phyloP scores from a whole-genome alignment of 208 protist genomes.

The Trichomonas vaginalis region DNA sequence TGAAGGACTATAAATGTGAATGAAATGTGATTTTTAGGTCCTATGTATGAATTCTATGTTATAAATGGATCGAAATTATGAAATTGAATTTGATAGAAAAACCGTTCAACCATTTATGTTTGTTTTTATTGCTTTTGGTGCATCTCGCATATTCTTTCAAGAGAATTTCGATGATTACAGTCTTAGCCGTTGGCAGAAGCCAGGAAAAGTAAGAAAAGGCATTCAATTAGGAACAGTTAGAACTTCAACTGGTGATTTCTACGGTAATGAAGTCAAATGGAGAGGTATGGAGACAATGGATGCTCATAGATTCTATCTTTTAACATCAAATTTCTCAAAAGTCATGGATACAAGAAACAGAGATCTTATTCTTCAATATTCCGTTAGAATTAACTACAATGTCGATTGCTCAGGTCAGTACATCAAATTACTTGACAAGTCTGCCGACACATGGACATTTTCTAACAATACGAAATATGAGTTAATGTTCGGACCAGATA shows the following conservation, averaged over 20 bases:
- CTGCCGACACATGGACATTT: neutral
- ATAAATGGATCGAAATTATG: neutral
- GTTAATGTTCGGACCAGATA: conserved; percentile 46
- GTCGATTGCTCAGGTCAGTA: neutral
- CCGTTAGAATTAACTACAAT: neutral
- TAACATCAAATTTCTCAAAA: neutral
- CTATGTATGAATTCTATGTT: neutral
- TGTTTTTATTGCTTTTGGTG: neutral
- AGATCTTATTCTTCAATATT: conserved; percentile 16
- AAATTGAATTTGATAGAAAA: neutral
- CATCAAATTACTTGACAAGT: neutral
- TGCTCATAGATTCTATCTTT: neutral
- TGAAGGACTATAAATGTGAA: no score
- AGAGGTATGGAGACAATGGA: conserved; percentile 9
- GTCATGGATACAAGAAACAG: neutral
- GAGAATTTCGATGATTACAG: neutral
- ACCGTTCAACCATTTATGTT: neutral
- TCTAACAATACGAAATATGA: conserved; percentile 32
- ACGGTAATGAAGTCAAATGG: neutral
- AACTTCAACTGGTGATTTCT: neutral
- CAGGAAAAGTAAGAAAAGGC: neutral
- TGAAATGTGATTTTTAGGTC: neutral
- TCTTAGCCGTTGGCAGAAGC: neutral
- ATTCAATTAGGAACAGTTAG: neutral
- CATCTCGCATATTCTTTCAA: neutral